Conservation (phyloP, 1,284 basidiomycete genomes). For the Fomitopsis palustris region DNA sequence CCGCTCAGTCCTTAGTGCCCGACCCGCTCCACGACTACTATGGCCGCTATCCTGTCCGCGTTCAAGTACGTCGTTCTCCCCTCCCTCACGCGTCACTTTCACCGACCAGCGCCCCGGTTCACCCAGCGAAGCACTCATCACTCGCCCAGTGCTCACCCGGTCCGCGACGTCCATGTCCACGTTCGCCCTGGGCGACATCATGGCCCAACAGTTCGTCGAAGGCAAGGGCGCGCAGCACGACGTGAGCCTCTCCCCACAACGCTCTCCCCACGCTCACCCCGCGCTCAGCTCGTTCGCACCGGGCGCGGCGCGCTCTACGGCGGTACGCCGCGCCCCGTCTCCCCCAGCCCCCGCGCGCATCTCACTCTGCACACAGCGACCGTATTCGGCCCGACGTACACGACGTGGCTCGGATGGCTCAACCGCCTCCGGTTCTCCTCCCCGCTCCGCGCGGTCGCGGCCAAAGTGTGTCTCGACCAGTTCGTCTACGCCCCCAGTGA, state of each 20-base stretch:
- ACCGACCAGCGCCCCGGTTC: neutral
- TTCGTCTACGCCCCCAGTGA: neutral
- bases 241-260: neutral
- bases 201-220: neutral
- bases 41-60: neutral
- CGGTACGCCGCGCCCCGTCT: neutral
- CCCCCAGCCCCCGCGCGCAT: too few relatives aligned
- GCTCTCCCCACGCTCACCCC: neutral
- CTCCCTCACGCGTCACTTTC: neutral
- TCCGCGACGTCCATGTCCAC: neutral
- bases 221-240: neutral
- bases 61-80: neutral
- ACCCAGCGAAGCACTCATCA: neutral
- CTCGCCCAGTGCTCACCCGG: neutral
- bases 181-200: neutral
- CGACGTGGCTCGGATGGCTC: neutral
- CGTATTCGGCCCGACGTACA: neutral
- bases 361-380: too few relatives aligned
- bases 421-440: neutral
- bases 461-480: neutral
- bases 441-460: neutral
- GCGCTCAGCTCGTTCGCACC: neutral
- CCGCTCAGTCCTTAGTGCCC: too few relatives aligned
- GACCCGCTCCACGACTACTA: too few relatives aligned
- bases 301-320: neutral